phyloP scores from a whole-genome alignment of 2,329 filamentous ascomycete genomes.

The Dactylonectria estremocensis region DNA sequence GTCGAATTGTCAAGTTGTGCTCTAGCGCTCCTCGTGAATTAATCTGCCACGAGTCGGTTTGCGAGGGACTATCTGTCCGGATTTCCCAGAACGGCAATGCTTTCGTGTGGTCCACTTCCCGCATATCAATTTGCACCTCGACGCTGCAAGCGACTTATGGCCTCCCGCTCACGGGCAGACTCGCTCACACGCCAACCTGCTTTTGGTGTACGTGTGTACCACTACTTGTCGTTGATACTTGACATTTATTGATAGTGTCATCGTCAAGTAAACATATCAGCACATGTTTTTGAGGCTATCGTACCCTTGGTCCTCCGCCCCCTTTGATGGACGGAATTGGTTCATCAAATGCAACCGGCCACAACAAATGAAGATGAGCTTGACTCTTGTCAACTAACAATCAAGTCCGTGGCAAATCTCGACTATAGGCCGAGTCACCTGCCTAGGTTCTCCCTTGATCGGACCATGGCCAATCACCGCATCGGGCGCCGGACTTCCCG shows the following conservation, averaged over 20 bases:
- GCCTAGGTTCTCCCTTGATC: neutral
- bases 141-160: neutral
- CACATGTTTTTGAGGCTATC: slow-evolving; percentile 17
- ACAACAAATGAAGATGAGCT: neutral
- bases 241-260: neutral
- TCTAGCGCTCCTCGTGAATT: neutral
- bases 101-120: slow-evolving; percentile 1
- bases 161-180: neutral
- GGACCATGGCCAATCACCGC: slow-evolving; percentile 10
- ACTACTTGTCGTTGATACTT: neutral
- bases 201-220: neutral
- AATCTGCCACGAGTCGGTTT: slow-evolving; percentile 11
- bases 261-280: slow-evolving; percentile 1
- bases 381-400: neutral
- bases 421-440: slow-evolving; percentile 13
- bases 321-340: neutral
- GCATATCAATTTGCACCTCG: neutral
- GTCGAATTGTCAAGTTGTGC: neutral
- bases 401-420: slow-evolving; percentile 16
- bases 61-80: neutral
- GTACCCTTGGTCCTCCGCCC: neutral
- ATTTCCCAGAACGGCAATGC: slow-evolving; percentile 23
- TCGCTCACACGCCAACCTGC: neutral
- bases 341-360: slow-evolving; percentile 3
- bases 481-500: slow-evolving; percentile 8